Evolutionary conservation across 2,329 filamentous ascomycete genomes (phyloP).

Genomic region (Cladobotryum protrusum): DNA sequence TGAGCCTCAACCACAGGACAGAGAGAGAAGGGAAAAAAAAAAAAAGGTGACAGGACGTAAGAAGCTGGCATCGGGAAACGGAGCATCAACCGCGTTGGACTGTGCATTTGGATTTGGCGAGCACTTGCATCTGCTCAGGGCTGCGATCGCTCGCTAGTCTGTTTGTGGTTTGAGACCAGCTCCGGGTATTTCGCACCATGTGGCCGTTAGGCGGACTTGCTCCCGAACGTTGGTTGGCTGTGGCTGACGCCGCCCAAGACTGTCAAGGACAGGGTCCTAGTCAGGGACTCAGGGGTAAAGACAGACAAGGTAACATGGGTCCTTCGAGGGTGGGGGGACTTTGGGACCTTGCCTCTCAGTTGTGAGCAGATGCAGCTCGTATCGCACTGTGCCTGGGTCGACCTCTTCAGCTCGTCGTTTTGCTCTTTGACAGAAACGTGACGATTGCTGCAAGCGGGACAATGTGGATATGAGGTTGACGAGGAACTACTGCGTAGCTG

Average conservation of each 20-base stretch:
- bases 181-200: constrained; percentile 8
- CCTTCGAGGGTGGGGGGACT: constrained; percentile 1
- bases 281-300: constrained; percentile 16
- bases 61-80: not conserved
- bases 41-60: too few relatives aligned
- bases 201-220: constrained; percentile 12
- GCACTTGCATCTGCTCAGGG: constrained; percentile 8
- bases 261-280: constrained; percentile 13
- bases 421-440: too few relatives aligned
- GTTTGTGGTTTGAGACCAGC: constrained; percentile 4
- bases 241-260: constrained; percentile 5
- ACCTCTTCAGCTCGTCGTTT: too few relatives aligned
- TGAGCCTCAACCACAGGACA: too few relatives aligned
- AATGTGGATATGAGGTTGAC: too few relatives aligned
- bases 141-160: constrained; percentile 12
- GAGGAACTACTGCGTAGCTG: too few relatives aligned
- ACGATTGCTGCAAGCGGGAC: too few relatives aligned
- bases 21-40: too few relatives aligned
- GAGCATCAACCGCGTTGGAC: not conserved
- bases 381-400: constrained; percentile 3
- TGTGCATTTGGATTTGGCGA: not conserved
- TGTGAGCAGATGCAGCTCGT: constrained; percentile 6
- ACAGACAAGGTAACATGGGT: not conserved
- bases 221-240: constrained; percentile 12
- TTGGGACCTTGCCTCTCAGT: constrained; percentile 5